Evolutionary conservation across 2,329 filamentous ascomycete genomes (phyloP), one percentile per base, ranked within the genome.

Genomic region (Dendrostoma leiphaemia): DNA sequence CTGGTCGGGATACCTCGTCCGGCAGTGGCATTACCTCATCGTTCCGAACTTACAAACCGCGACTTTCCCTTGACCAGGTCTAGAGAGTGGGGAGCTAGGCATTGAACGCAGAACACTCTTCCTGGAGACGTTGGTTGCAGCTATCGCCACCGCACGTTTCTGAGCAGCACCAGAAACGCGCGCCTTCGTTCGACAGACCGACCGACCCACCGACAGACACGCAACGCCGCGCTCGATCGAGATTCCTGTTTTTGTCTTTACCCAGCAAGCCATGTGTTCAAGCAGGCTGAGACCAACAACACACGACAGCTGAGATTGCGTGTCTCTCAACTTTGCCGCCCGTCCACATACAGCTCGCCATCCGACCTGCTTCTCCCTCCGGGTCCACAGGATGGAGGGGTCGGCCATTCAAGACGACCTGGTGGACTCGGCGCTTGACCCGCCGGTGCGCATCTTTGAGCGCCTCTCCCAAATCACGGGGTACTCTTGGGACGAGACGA

Each of bases 401-500:
- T 69, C 73, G 65, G 69, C 70, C 60, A 68, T 74, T 67, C 69
- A 74, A 69, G 69, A 70, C 63, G 79, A 83, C 66, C 79, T 83
- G 69, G 32, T 48, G 47, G 48, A 52, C 48, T 58, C 55, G 52
- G 71, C 75, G 63, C 74, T 82, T 64, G 82, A 85, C 67, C 85
- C 86, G 56, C 87, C 86, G 40, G 76, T 80, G 61, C 83, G 85
- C 63, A 80, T 92, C 50, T 88, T 86, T 63, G 87, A 91, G 68
- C 83, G 89, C 48, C 77, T 92, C 61, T 79, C 82, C 59, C 86
- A 90, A 67, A 79, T 92, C 60, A 79, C 85, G 43, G 88, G 88
- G 50, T 91, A 90, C 67, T 83, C 81, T 6, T 92, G 89, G 89
- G 87, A 91, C 69, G 86, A 89, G 61, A 78, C 81, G 13, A 69